Evolutionary conservation across 345 rosid genomes (phyloP), one percentile per base, ranked within the genome.

Genomic region (Anastatica hierochuntica): DNA sequence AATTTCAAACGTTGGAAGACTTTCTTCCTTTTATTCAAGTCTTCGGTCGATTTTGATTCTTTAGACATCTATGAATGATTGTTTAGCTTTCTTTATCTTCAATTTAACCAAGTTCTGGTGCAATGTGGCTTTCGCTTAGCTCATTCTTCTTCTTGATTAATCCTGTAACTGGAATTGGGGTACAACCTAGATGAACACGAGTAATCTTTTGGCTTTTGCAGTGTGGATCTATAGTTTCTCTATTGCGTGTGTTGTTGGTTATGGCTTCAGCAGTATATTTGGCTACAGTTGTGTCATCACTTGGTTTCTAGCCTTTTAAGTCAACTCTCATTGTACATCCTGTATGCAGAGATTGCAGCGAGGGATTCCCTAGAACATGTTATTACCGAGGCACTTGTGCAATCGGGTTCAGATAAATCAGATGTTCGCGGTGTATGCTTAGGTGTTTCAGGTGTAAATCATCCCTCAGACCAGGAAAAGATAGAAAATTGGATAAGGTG

Each of bases 361-460:
- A 79, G 79, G 73, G 83, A 81, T 63, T 87, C 90, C 13, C 62
- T 90, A 56, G 95, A 87, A 76, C 73, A 79, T 42, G 90, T 90
- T 58, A 84, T 90, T 75, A 78, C 84, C 4, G 90, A 84, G 60
- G 88, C 88, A 17, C 94, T 90, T 67, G 68, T 58, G 43, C 74
- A 78, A 46, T 71, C 92, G 9, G 90, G 83, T 45, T 83, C 77
- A 26, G 72, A 56, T 49, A 72, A 78, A 46, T 78, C 90, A 44
- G 76, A 78, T 17, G 96, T 90, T 31, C 74, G 73, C 3, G 88
- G 90, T 69, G 94, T 90, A 47, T 90, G 95, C 71, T 79, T 90
- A 63, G 95, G 89, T 2, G 90, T 92, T 41, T 85, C 98, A 40
- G 98, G 97, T 63, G 98, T 92, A 19, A 85, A 92, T 57, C 95